Evolutionary conservation across 352 stramenopile species (phyloP).

Genomic region (Globisporangium heterothallicum): DNA sequence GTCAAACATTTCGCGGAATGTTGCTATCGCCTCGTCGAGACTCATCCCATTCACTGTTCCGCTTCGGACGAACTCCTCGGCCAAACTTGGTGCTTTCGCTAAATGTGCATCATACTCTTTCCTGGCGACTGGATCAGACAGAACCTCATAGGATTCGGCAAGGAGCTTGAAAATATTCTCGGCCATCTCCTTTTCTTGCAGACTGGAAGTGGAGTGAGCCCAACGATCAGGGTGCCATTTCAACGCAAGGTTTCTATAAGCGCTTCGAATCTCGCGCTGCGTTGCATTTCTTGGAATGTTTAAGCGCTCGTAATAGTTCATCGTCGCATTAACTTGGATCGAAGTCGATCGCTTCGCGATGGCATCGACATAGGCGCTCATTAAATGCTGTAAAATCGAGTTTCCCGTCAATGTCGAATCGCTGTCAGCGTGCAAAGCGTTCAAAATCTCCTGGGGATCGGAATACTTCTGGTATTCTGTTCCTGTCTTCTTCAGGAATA

Average conservation of each 20-base stretch:
- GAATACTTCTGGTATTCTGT: constrained; percentile 45
- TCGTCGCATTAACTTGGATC: constrained; percentile 75
- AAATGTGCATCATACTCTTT: constrained; percentile 65
- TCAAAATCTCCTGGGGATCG: constrained; percentile 32
- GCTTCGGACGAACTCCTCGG: constrained; percentile 71
- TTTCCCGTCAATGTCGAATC: constrained; percentile 65
- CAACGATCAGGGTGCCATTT: constrained; percentile 86
- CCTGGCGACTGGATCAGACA: constrained; percentile 57
- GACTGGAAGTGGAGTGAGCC: constrained; percentile 33
- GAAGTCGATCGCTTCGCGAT: constrained; percentile 68
- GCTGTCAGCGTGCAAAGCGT: constrained; percentile 39
- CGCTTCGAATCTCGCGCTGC: constrained; percentile 54
- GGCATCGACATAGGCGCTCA: constrained; percentile 74
- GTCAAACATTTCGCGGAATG: constrained; percentile 75
- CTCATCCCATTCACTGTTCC: constrained; percentile 81
- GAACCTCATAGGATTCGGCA: constrained; percentile 78
- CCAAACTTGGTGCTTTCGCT: constrained; percentile 35
- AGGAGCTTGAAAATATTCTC: constrained; percentile 82
- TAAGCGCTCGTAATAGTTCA: constrained; percentile 86
- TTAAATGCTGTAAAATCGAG: constrained; percentile 75
- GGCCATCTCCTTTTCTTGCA: constrained; percentile 57
- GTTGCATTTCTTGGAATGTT: constrained; percentile 61
- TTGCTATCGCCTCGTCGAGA: constrained; percentile 76
- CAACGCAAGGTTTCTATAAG: constrained; percentile 72
- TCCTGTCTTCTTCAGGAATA: constrained; percentile 65